phyloP scores from a whole-genome alignment of 1,139 yeast species.

The Blastobotrys arbuscula region DNA sequence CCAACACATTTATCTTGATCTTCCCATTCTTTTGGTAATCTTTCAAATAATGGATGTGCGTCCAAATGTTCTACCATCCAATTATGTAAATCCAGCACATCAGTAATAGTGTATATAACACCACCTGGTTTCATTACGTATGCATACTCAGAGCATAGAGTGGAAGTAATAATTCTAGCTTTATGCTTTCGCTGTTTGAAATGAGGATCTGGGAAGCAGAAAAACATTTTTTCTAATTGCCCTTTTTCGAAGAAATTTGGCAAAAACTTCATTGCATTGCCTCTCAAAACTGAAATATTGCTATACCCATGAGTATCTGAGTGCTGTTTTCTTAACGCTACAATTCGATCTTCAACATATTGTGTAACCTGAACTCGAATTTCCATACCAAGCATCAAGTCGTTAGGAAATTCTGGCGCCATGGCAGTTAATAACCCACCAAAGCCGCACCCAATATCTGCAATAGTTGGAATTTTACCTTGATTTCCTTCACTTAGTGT shows the following conservation, averaged over 20 bases:
- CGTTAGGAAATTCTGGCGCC: conserved; percentile 69
- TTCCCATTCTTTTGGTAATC: conserved; percentile 79
- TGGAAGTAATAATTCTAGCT: conserved; percentile 89
- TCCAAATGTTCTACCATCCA: conserved; percentile 96
- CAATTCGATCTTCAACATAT: conserved; percentile 90
- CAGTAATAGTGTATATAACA: conserved; percentile 87
- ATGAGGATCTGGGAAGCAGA: conserved; percentile 99
- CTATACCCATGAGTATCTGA: conserved; percentile 43
- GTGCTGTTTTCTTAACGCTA: conserved; percentile 69
- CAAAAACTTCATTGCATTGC: conserved; percentile 94
- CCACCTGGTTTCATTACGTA: conserved; percentile 86
- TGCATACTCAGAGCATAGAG: conserved; percentile 87
- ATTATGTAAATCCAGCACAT: conserved; percentile 83
- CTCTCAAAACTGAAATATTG: conserved; percentile 85
- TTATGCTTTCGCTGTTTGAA: conserved; percentile 96
- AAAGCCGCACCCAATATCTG: conserved; percentile 97
- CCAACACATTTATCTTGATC: conserved; percentile 69
- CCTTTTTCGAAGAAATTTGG: conserved; percentile 86
- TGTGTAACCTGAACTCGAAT: conserved; percentile 96
- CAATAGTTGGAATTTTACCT: conserved; percentile 66
- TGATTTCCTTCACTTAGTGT: conserved; percentile 19
- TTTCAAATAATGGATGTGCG: conserved; percentile 83
- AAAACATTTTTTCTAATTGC: conserved; percentile 77
- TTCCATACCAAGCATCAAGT: conserved; percentile 86
- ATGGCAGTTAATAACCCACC: conserved; percentile 86